phyloP scores from a whole-genome alignment of 805 yeast genomes.

The Metschnikowia proteae region DNA sequence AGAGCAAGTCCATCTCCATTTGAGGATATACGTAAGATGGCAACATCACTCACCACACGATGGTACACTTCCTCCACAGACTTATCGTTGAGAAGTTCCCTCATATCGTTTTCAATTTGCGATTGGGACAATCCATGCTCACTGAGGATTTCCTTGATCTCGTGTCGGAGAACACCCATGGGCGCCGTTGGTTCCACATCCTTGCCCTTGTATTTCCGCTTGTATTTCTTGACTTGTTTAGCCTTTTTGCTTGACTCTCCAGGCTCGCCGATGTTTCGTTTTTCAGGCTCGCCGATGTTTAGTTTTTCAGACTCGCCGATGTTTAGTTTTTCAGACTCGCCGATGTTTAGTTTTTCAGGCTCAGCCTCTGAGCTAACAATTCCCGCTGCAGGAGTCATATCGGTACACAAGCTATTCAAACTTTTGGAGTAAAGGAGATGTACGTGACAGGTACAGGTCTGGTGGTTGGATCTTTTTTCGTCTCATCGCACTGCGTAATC shows the following conservation, averaged over 20 bases:
- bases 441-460: background rate
- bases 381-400: constrained; percentile 10
- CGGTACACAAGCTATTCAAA: background rate
- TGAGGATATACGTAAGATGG: constrained; percentile 57
- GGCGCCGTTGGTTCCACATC: constrained; percentile 75
- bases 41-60: constrained; percentile 54
- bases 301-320: too few species aligned
- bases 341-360: background rate
- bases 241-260: constrained; percentile 9
- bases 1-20: constrained; percentile 87
- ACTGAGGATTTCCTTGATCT: constrained; percentile 57
- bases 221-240: constrained; percentile 25
- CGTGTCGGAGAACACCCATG: constrained; percentile 70
- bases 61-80: constrained; percentile 49
- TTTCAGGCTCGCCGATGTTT: background rate
- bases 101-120: constrained; percentile 59
- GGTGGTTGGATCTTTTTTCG: background rate
- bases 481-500: constrained; percentile 7
- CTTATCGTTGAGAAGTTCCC: constrained; percentile 57
- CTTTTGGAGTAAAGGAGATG: background rate
- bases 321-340: too few species aligned
- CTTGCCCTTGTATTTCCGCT: constrained; percentile 57
- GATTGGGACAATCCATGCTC: constrained; percentile 39
- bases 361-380: background rate
- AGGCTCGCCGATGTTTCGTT: constrained; percentile 1